Conservation (phyloP, 768 basidiomycete species). For the Cantharellus anzutake region DNA sequence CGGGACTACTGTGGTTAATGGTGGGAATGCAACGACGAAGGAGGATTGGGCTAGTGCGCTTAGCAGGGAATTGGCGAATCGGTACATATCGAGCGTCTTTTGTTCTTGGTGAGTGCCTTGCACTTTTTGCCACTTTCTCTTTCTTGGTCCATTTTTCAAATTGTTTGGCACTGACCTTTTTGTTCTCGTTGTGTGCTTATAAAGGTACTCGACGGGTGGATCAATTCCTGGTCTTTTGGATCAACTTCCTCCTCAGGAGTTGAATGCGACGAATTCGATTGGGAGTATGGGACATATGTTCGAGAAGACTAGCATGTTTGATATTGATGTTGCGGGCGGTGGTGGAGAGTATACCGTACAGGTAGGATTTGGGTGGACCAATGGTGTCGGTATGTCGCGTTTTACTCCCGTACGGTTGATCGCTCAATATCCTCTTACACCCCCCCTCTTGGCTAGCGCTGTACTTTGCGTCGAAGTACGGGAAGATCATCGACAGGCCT, state of each 20-base stretch:
- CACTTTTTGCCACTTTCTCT: not conserved
- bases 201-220: conserved; percentile 75
- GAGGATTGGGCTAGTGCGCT: conserved; percentile 52
- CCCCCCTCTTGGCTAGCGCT: conserved; percentile 19
- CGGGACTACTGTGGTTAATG: conserved; percentile 34
- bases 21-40: conserved; percentile 37
- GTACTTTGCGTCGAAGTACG: conserved; percentile 55
- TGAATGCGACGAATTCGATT: conserved; percentile 36
- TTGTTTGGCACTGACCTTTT: not conserved
- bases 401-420: conserved; percentile 73
- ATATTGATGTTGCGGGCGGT: conserved; percentile 58
- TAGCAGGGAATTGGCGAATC: conserved; percentile 58
- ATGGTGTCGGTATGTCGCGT: conserved; percentile 1
- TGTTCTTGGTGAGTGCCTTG: conserved; percentile 59
- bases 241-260: conserved; percentile 44
- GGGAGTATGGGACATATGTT: conserved; percentile 39
- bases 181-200: not conserved
- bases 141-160: not conserved
- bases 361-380: not conserved
- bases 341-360: conserved; percentile 62
- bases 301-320: conserved; percentile 66
- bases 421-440: conserved; percentile 39
- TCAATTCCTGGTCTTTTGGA: conserved; percentile 52
- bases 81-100: conserved; percentile 63
- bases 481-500: conserved; percentile 18